phyloP scores from a whole-genome alignment of 352 stramenopile species.

The Globisporangium viniferum region DNA sequence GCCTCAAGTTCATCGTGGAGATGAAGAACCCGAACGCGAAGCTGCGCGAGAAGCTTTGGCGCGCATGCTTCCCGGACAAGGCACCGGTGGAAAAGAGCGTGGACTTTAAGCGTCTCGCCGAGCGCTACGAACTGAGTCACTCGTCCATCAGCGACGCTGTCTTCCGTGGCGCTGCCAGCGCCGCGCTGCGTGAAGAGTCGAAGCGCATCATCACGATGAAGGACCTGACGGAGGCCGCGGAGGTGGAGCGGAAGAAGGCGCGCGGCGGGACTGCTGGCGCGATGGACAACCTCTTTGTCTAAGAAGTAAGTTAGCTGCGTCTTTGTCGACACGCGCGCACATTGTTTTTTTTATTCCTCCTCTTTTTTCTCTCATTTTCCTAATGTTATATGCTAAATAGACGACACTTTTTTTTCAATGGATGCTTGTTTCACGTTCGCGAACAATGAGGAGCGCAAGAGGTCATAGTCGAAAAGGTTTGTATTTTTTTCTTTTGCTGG shows the following conservation, averaged over 20 bases:
- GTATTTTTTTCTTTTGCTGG: neutral
- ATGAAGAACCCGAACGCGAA: conserved; percentile 74
- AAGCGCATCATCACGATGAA: conserved; percentile 77
- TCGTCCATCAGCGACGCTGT: conserved; percentile 80
- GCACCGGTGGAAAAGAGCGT: conserved; percentile 58
- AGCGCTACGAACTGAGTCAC: conserved; percentile 75
- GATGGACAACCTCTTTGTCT: conserved; percentile 85
- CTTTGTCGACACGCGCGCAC: neutral
- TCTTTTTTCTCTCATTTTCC: neutral
- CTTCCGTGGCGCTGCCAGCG: conserved; percentile 73
- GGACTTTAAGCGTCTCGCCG: conserved; percentile 67
- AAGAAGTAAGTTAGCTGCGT: conserved; percentile 22
- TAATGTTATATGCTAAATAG: conserved; percentile 6
- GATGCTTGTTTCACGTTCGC: neutral
- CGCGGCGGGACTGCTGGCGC: conserved; percentile 45
- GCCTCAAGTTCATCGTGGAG: conserved; percentile 84
- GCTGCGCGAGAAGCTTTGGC: conserved; percentile 73
- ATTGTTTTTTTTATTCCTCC: neutral
- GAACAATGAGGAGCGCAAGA: neutral
- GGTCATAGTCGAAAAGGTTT: neutral
- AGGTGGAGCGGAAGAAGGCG: conserved; percentile 72
- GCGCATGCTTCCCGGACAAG: conserved; percentile 67
- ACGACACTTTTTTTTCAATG: conserved; percentile 6
- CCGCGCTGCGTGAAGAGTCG: conserved; percentile 57
- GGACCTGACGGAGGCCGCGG: conserved; percentile 65